Conservation (phyloP, 257 asterid genomes). For the Petunia axillaris region DNA sequence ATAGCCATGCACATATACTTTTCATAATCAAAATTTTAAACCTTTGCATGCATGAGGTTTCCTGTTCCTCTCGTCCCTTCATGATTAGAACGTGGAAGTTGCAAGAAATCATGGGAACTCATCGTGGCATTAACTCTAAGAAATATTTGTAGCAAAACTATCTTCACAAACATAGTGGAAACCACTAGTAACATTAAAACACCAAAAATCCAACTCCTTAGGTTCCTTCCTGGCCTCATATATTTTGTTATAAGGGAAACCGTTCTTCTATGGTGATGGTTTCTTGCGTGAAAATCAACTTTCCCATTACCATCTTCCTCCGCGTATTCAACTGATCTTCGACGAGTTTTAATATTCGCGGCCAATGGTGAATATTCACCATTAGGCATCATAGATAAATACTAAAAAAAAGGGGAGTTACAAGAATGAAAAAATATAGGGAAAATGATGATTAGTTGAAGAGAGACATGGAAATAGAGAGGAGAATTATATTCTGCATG, state of each 20-base stretch:
- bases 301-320: constrained; percentile 31
- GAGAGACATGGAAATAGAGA: constrained; percentile 18
- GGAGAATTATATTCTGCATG: not conserved
- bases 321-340: constrained; percentile 30
- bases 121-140: constrained; percentile 22
- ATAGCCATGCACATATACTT: not conserved
- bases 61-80: not conserved
- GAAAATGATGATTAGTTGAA: not conserved
- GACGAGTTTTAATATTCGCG: constrained; percentile 29
- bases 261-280: not conserved
- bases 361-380: constrained; percentile 14
- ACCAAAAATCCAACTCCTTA: constrained; percentile 32
- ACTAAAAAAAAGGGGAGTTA: not conserved
- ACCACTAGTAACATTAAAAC: constrained; percentile 32
- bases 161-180: constrained; percentile 40
- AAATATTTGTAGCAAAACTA: constrained; percentile 34
- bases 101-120: constrained; percentile 32
- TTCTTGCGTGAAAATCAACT: constrained; percentile 5
- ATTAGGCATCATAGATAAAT: not conserved
- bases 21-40: not conserved
- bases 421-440: not conserved
- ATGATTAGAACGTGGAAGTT: constrained; percentile 18
- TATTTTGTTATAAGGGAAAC: not conserved
- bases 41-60: constrained; percentile 26
- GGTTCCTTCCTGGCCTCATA: constrained; percentile 37